These are phyloP conservation scores for Durotheca rogersii DNA, from an alignment of 495 filamentous ascomycete species.

Conservation along the genomic window DNA sequence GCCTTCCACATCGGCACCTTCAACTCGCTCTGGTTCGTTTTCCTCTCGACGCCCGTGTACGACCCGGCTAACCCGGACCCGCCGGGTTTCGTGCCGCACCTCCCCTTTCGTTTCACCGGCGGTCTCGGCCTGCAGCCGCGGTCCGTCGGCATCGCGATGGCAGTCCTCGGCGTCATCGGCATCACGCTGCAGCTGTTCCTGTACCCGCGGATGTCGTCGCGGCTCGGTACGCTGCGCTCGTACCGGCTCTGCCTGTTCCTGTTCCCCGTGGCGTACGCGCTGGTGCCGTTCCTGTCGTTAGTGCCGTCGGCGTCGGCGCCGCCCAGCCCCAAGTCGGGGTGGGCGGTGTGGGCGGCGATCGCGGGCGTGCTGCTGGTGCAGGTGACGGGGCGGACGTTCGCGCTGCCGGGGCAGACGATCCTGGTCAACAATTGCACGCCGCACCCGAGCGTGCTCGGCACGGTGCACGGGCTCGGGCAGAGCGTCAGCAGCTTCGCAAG, in stretches of 20 bases:
- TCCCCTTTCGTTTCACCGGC: conserved; percentile 76
- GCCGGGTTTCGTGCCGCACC: conserved; percentile 37
- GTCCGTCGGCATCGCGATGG: conserved; percentile 73
- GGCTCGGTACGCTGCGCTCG: conserved; percentile 66
- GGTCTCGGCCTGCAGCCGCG: conserved; percentile 75
- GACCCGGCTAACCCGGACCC: conserved; percentile 43
- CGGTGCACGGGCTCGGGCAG: conserved; percentile 79
- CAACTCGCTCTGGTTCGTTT: conserved; percentile 81
- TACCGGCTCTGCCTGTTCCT: conserved; percentile 68
- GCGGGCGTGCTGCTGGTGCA: conserved; percentile 68
- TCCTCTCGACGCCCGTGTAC: conserved; percentile 77
- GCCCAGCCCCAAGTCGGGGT: conserved; percentile 63
- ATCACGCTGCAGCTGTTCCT: conserved; percentile 75
- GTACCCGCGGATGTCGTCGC: conserved; percentile 67
- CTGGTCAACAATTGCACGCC: conserved; percentile 82
- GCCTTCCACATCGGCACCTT: conserved; percentile 80
- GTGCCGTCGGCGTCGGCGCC: conserved; percentile 63
- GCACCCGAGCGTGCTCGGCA: conserved; percentile 76
- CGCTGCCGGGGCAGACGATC: conserved; percentile 73
- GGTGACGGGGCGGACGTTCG: conserved; percentile 79
- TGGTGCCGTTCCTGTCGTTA: conserved; percentile 71
- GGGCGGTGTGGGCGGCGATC: conserved; percentile 67
- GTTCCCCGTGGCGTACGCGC: conserved; percentile 72
- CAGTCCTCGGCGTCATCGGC: conserved; percentile 74
- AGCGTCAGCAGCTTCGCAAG: conserved; percentile 68